Evolutionary conservation across 768 basidiomycete genomes (phyloP).

Genomic region (Auricularia sp.): DNA sequence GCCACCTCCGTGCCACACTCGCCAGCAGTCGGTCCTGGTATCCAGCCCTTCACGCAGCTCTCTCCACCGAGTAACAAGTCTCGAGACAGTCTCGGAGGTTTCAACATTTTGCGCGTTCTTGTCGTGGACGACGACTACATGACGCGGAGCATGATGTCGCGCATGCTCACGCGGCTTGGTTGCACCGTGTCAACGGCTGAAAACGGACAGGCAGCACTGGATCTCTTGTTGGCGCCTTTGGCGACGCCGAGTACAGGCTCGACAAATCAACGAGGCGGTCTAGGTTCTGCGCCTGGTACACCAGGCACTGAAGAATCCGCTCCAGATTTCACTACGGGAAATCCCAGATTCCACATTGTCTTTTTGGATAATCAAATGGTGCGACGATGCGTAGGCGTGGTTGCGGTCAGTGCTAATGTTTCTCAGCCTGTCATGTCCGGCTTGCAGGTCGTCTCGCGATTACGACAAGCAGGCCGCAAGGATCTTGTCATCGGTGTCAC

Average conservation of each 20-base stretch:
- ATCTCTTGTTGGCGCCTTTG: conserved; percentile 44
- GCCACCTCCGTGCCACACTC: neutral
- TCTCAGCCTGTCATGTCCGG: conserved; percentile 57
- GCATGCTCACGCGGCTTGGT: conserved; percentile 66
- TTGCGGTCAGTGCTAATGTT: neutral
- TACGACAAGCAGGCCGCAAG: conserved; percentile 52
- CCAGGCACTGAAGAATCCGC: neutral
- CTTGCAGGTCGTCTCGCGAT: conserved; percentile 50
- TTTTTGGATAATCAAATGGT: conserved; percentile 71
- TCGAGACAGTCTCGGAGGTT: neutral
- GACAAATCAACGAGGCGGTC: neutral
- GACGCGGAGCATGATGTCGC: conserved; percentile 71
- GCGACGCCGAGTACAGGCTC: neutral
- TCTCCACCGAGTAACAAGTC: neutral
- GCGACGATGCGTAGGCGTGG: neutral
- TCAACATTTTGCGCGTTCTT: conserved; percentile 41
- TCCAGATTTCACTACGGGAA: neutral
- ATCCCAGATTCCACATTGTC: conserved; percentile 30
- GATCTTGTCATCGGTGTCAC: conserved; percentile 80
- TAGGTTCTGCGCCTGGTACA: neutral
- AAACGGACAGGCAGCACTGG: conserved; percentile 70
- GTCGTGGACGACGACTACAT: conserved; percentile 79
- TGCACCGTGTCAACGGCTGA: conserved; percentile 73
- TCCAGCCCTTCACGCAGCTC: neutral
- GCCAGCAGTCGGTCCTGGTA: neutral